phyloP scores from a whole-genome alignment of 2,329 filamentous ascomycete genomes.

The Cytospora paraplurivora region DNA sequence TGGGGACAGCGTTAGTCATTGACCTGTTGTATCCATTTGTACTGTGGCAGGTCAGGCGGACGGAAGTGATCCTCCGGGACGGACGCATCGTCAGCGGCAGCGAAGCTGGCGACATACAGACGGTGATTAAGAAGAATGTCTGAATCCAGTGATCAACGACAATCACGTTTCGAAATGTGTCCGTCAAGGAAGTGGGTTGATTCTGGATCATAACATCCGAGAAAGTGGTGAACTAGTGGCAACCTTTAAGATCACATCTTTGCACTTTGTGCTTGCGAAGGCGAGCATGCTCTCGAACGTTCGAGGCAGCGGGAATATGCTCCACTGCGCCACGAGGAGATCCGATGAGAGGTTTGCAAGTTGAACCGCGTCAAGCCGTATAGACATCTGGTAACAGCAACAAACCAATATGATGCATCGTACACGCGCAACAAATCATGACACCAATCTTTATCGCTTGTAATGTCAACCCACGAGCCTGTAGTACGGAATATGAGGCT shows the following conservation, averaged over 20 bases:
- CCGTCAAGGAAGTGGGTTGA: background rate
- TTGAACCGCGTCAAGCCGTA: conserved; percentile 5
- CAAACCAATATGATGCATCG: background rate
- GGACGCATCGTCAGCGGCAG: conserved; percentile 38
- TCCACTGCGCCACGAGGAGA: background rate
- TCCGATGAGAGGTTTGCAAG: conserved; percentile 8
- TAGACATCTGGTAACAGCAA: background rate
- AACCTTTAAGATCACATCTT: background rate
- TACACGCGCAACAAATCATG: background rate
- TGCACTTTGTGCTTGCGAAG: background rate
- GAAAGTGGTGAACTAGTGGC: background rate
- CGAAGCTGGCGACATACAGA: background rate
- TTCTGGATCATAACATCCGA: background rate
- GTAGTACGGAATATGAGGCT: conserved; percentile 3
- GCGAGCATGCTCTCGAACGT: background rate
- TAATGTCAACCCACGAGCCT: background rate
- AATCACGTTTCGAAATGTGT: background rate
- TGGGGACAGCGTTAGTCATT: conserved; percentile 43
- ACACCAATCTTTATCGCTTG: background rate
- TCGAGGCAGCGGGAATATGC: background rate
- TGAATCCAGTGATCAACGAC: background rate
- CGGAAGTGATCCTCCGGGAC: conserved; percentile 42
- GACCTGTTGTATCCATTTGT: conserved; percentile 50
- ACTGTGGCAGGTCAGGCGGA: conserved; percentile 43
- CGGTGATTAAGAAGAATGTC: conserved; percentile 11